Conservation (phyloP, 768 basidiomycete genomes). For the Pholiota microspora region DNA sequence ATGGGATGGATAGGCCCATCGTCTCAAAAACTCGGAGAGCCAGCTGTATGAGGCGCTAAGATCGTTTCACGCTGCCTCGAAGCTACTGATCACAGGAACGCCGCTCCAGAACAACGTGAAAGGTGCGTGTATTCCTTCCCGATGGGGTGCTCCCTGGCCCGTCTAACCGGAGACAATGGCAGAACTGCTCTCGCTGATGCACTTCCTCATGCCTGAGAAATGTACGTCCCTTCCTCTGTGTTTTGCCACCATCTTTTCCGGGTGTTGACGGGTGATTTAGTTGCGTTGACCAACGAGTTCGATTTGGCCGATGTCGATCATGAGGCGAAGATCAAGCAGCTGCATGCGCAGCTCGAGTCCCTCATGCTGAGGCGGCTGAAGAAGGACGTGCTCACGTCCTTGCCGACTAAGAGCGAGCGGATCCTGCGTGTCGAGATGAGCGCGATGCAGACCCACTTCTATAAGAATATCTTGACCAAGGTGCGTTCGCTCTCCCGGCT, state of each 20-base stretch:
- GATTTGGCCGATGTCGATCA: constrained; percentile 93
- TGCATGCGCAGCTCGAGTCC: constrained; percentile 89
- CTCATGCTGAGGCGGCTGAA: constrained; percentile 95
- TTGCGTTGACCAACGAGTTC: constrained; percentile 92
- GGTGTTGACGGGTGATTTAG: constrained; percentile 38
- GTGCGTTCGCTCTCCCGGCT: too few species aligned
- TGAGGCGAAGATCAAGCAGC: constrained; percentile 91
- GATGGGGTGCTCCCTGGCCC: too few species aligned
- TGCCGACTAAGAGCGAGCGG: constrained; percentile 97
- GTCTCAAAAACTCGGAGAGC: constrained; percentile 96
- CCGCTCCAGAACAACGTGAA: constrained; percentile 99
- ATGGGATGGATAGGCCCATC: constrained; percentile 94
- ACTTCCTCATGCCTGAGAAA: constrained; percentile 98
- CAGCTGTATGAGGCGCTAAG: constrained; percentile 93
- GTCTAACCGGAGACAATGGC: constrained; percentile 3
- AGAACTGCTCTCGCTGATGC: constrained; percentile 97
- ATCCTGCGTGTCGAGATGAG: constrained; percentile 98
- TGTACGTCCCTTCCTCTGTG: constrained; percentile 49
- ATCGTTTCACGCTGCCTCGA: constrained; percentile 86
- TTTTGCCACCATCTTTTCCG: background rate
- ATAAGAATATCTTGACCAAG: constrained; percentile 97
- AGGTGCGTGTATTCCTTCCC: constrained; percentile 52
- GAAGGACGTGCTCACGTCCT: constrained; percentile 91
- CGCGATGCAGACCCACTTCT: constrained; percentile 94
- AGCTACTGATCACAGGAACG: constrained; percentile 96